Conservation (phyloP, 1,139 yeast species). For the Williopsis jadinii region DNA sequence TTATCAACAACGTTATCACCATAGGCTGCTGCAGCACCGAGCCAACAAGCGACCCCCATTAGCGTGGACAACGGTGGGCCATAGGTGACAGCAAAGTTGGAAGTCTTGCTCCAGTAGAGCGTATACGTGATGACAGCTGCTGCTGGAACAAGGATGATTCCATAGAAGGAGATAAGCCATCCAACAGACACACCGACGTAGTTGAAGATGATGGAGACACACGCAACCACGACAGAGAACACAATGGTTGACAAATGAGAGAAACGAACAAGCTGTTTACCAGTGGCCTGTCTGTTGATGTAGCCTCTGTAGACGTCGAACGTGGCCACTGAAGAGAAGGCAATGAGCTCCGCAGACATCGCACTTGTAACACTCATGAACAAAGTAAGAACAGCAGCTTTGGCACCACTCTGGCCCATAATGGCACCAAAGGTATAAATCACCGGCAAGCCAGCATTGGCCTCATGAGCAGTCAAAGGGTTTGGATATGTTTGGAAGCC, state of each 20-base stretch:
- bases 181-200: slow-evolving; percentile 29
- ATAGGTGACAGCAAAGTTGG: slow-evolving; percentile 32
- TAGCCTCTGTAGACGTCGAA: slow-evolving; percentile 33
- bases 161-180: slow-evolving; percentile 29
- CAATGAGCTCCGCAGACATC: slow-evolving; percentile 33
- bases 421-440: slow-evolving; percentile 28
- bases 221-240: slow-evolving; percentile 28
- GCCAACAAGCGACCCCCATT: slow-evolving; percentile 42
- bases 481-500: slow-evolving; percentile 31
- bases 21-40: slow-evolving; percentile 32
- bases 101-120: slow-evolving; percentile 45
- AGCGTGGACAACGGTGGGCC: slow-evolving; percentile 43
- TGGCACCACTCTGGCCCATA: slow-evolving; percentile 32
- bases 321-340: slow-evolving; percentile 32
- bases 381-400: slow-evolving; percentile 30
- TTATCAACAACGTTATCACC: slow-evolving; percentile 26
- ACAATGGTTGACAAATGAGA: slow-evolving; percentile 26
- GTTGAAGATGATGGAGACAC: slow-evolving; percentile 29
- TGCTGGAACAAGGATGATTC: slow-evolving; percentile 32
- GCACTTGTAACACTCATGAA: slow-evolving; percentile 38
- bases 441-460: slow-evolving; percentile 25
- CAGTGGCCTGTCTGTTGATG: slow-evolving; percentile 31
- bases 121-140: slow-evolving; percentile 30
- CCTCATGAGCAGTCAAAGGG: slow-evolving; percentile 15
- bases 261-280: slow-evolving; percentile 28